Conservation (phyloP, 805 yeast species). For the Saccharomycopsis fodiens region DNA sequence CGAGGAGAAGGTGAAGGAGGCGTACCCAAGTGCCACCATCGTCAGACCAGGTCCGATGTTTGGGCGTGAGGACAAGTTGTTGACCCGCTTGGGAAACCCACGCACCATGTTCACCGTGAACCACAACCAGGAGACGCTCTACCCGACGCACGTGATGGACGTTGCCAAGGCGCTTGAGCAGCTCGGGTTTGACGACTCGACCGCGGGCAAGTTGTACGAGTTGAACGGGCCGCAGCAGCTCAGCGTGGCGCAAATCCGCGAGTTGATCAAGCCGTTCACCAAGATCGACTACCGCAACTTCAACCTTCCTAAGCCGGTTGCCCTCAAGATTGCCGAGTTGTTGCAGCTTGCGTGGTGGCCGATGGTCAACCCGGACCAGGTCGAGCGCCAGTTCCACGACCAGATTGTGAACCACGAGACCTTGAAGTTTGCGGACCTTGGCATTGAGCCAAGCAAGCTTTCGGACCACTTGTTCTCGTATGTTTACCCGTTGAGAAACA, state of each 20-base stretch:
- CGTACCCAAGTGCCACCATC: constrained; percentile 68
- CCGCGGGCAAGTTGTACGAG: constrained; percentile 70
- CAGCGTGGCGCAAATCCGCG: constrained; percentile 55
- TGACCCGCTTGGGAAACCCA: constrained; percentile 50
- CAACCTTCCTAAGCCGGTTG: constrained; percentile 33
- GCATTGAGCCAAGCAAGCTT: constrained; percentile 50
- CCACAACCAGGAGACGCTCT: constrained; percentile 50
- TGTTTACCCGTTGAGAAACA: constrained; percentile 30
- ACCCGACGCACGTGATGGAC: constrained; percentile 71
- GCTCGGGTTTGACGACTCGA: constrained; percentile 75
- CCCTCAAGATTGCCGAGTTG: constrained; percentile 29
- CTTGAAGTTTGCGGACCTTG: constrained; percentile 57
- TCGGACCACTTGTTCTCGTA: constrained; percentile 42
- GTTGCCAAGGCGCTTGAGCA: constrained; percentile 73
- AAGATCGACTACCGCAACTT: constrained; percentile 32
- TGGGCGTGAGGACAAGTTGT: constrained; percentile 65
- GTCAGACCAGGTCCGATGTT: constrained; percentile 80
- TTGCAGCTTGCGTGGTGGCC: constrained; percentile 38
- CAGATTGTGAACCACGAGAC: constrained; percentile 43
- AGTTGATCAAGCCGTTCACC: constrained; percentile 59
- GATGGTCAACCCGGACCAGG: constrained; percentile 57
- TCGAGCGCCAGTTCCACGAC: constrained; percentile 63
- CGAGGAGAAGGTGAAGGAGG: constrained; percentile 61
- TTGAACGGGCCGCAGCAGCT: constrained; percentile 65
- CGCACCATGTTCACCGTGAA: constrained; percentile 60